Evolutionary conservation across 768 basidiomycete species (phyloP), one percentile per base, ranked within the genome.

Genomic region (Dentipellis sp.): DNA sequence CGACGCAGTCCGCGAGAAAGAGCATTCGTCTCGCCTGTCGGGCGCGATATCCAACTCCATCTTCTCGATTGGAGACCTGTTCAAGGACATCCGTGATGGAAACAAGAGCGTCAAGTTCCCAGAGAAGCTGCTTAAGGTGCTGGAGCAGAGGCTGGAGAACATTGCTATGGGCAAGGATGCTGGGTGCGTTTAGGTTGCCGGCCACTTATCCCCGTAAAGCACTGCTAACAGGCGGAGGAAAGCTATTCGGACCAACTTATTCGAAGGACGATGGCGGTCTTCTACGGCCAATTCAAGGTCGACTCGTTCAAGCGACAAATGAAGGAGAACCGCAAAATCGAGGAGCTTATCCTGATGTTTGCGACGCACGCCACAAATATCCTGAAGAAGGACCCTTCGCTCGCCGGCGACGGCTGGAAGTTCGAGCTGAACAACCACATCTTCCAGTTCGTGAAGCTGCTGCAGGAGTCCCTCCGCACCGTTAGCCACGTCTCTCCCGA

Each of bases 291-390:
- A 59, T 91, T 90, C 69, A 83, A 86, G 69, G 84, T 89, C 56
- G 88, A 91, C 23, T 78, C 76, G 39, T 95, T 97, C 75, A 84
- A 88, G 56, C 79, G 82, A 37, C 89, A 94, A 64, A 88, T 97
- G 83, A 91, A 92, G 70, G 94, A 97, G 68, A 94, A 91, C 68
- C 81, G 97, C 48, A 97, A 95, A 74, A 91, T 97, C 39, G 97
- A 99, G 72, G 94, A 97, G 60, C 85, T 99, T 54, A 95, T 99
- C 57, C 77, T 99, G 52, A 89, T 90, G 79, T 97, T 97, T 65
- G 94, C 94, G 10, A 90, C 94, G 1, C 85, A 92, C 53, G 90
- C 95, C 3, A 92, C 91, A 2, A 78, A 81, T 23, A 82, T 91
- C 9, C 78, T 98, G 58, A 88, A 86, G 78, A 97, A 97, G 71